Evolutionary conservation across 257 asterid genomes (phyloP).

Genomic region (Gardenia jasminoides): DNA sequence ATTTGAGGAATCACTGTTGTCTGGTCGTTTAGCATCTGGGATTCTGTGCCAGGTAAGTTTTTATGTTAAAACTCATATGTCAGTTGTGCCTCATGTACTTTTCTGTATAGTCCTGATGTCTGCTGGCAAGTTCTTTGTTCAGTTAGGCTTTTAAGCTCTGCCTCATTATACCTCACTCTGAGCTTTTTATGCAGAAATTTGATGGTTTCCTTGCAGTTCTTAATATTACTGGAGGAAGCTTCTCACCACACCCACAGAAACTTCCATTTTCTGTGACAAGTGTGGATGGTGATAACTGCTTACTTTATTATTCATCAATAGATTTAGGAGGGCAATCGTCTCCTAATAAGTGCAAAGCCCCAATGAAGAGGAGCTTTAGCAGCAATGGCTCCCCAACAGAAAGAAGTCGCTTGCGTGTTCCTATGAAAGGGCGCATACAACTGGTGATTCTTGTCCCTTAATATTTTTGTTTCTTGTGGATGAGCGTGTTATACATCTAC

Average conservation of each 20-base stretch:
- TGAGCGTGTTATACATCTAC: neutral
- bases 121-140: neutral
- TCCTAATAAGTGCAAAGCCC: conserved; percentile 43
- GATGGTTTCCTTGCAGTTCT: conserved; percentile 91
- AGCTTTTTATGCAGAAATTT: conserved; percentile 55
- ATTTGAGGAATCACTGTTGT: conserved; percentile 85
- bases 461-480: conserved; percentile 1
- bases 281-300: conserved; percentile 75
- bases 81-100: conserved; percentile 2
- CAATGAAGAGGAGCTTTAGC: conserved; percentile 69
- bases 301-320: conserved; percentile 80
- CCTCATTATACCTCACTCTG: neutral
- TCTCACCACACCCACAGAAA: conserved; percentile 81
- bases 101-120: neutral
- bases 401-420: conserved; percentile 65
- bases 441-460: conserved; percentile 49
- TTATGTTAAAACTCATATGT: neutral
- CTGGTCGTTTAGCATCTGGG: conserved; percentile 88
- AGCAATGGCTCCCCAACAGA: conserved; percentile 55
- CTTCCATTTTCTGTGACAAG: conserved; percentile 88
- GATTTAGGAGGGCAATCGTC: conserved; percentile 52
- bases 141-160: neutral
- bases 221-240: conserved; percentile 79
- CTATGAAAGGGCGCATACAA: conserved; percentile 85
- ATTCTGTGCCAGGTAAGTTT: conserved; percentile 55